Evolutionary conservation across 495 filamentous ascomycete genomes (phyloP), one percentile per base, ranked within the genome.

Genomic region (Aspergillus nidulans): DNA sequence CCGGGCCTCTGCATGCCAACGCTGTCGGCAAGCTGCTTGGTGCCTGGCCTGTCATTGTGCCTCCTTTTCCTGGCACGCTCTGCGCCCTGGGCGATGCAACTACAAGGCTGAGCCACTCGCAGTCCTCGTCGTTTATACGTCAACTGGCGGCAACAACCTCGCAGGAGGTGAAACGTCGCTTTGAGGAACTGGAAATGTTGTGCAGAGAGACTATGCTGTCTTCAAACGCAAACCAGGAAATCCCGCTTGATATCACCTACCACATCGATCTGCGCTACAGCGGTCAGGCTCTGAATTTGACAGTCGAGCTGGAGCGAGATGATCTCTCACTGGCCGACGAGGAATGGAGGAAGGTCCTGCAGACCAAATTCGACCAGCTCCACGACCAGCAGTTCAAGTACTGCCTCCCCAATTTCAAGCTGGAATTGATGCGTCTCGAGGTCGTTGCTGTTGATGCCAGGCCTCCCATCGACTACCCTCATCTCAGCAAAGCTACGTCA

Each of bases 11-110:
- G 6, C 75, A 77, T 59, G 77, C 73, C 0, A 78, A 78, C 47
- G 67, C 73, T 6, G 61, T 80, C 1, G 77, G 76, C 6, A 69
- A 77, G 56, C 68, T 80, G 1, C 63, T 80, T 0, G 74, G 75
- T 0, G 72, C 74, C 6, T 80, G 72, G 69, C 75, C 76, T 1
- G 75, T 80, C 15, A 80, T 80, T 49, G 66, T 80, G 1, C 77
- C 77, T 16, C 75, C 75, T 1, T 74, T 74, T 0, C 77, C 77
- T 7, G 77, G 76, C 5, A 77, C 74, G 19, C 64, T 80, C 0
- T 80, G 77, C 50, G 76, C 77, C 4, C 74, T 73, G 50, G 77
- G 76, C 2, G 77, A 80, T 62, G 70, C 69, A 1, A 76, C 72
- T 6, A 80, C 77, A 0, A 72, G 73, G 53, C 64, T 80, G 45